phyloP scores from a whole-genome alignment of 1,284 basidiomycete species.

The Leccinum huronense region DNA sequence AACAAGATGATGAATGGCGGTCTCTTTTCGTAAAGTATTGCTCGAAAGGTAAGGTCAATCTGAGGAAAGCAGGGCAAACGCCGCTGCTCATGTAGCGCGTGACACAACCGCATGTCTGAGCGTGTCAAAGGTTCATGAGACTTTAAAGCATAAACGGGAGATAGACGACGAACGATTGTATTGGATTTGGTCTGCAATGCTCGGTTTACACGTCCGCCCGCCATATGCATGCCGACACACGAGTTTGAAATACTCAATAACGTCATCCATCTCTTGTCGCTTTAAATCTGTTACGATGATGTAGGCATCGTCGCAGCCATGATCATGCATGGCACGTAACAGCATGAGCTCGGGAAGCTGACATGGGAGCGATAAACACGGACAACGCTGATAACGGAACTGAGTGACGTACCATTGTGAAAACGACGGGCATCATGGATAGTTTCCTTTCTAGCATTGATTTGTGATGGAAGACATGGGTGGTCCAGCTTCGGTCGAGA shows the following conservation, averaged over 20 bases:
- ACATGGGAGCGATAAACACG: constrained; percentile 15
- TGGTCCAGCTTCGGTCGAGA: constrained; percentile 74
- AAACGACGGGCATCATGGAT: constrained; percentile 74
- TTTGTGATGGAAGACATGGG: constrained; percentile 71
- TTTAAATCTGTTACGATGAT: constrained; percentile 75
- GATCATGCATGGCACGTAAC: constrained; percentile 72
- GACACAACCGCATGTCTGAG: constrained; percentile 63
- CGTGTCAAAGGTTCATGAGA: constrained; percentile 13
- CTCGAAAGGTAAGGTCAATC: constrained; percentile 70
- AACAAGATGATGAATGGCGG: constrained; percentile 73
- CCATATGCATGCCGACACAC: constrained; percentile 62
- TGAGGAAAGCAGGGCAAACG: constrained; percentile 74
- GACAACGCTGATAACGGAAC: constrained; percentile 7
- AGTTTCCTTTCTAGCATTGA: constrained; percentile 68
- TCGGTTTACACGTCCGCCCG: constrained; percentile 59
- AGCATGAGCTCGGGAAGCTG: constrained; percentile 76
- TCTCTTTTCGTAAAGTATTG: constrained; percentile 67
- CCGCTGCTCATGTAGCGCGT: constrained; percentile 60
- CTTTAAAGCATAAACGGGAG: not conserved
- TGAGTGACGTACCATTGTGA: constrained; percentile 59
- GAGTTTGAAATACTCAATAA: constrained; percentile 71
- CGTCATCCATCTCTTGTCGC: constrained; percentile 72
- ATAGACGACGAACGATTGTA: constrained; percentile 53
- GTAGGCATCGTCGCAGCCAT: constrained; percentile 70
- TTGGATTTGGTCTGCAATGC: constrained; percentile 62